phyloP scores from a whole-genome alignment of 2,329 filamentous ascomycete species.

The Trichoderma breve region DNA sequence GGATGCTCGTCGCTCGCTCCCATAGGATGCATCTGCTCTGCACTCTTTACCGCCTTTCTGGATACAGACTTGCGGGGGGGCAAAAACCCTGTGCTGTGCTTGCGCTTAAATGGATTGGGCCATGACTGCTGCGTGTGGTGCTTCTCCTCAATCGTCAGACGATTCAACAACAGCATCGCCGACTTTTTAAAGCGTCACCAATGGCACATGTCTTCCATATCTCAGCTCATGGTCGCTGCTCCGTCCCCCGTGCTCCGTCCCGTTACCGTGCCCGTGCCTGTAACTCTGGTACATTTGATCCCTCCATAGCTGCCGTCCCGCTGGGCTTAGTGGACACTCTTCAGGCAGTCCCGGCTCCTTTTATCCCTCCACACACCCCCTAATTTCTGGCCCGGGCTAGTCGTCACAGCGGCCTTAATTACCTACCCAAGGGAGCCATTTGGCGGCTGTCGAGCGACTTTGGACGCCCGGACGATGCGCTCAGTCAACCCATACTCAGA shows the following conservation, averaged over 20 bases:
- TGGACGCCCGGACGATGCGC: slow-evolving; percentile 18
- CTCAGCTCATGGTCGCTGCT: background rate
- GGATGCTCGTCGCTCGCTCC: background rate
- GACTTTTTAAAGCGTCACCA: background rate
- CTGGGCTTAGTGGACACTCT: background rate
- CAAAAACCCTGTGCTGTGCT: slow-evolving; percentile 6
- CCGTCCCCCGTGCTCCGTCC: background rate
- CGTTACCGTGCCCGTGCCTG: background rate
- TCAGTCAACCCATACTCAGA: slow-evolving; percentile 19
- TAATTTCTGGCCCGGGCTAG: slow-evolving; percentile 17
- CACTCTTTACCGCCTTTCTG: slow-evolving; percentile 19
- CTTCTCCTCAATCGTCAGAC: slow-evolving; percentile 9
- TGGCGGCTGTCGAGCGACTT: background rate
- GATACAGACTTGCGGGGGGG: slow-evolving; percentile 11
- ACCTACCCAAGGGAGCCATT: slow-evolving; percentile 4
- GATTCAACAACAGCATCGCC: background rate
- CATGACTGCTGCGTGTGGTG: slow-evolving; percentile 7
- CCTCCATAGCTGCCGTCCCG: slow-evolving; percentile 5
- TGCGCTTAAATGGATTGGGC: slow-evolving; percentile 11
- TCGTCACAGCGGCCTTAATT: slow-evolving; percentile 15
- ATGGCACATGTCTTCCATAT: background rate
- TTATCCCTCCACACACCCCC: slow-evolving; percentile 19
- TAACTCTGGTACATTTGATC: background rate
- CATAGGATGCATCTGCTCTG: background rate
- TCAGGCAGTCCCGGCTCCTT: slow-evolving; percentile 16